Evolutionary conservation across 2,329 filamentous ascomycete genomes (phyloP).

Genomic region (Balansia obtecta): DNA sequence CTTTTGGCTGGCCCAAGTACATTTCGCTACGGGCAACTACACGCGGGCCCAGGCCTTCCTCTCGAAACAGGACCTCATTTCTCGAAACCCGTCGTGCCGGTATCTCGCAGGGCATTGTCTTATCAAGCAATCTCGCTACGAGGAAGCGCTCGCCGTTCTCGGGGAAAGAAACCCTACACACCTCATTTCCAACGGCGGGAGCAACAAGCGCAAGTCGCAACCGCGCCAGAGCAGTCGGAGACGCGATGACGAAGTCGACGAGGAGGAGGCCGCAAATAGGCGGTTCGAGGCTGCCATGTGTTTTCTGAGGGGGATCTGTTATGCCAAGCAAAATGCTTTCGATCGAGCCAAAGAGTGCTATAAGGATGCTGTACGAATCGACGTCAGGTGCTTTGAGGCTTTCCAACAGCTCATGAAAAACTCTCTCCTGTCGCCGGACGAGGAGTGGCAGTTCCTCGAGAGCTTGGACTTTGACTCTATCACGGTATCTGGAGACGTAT

Average conservation of each 20-base stretch:
- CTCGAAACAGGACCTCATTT: constrained; percentile 68
- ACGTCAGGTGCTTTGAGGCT: constrained; percentile 95
- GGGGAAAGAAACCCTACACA: constrained; percentile 92
- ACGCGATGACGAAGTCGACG: constrained; percentile 26
- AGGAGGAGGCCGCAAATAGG: constrained; percentile 62
- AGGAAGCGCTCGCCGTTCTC: constrained; percentile 74
- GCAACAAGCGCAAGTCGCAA: constrained; percentile 26
- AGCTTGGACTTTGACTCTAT: constrained; percentile 85
- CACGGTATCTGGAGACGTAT: constrained; percentile 48
- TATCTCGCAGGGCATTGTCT: constrained; percentile 92
- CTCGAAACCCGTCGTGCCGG: constrained; percentile 72
- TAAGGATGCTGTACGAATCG: constrained; percentile 91
- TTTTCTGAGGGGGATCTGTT: constrained; percentile 85
- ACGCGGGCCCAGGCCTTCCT: constrained; percentile 82
- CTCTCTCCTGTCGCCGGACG: constrained; percentile 74
- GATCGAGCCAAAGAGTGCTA: constrained; percentile 97
- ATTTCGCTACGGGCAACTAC: constrained; percentile 92
- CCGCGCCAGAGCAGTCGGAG: constrained; percentile 20
- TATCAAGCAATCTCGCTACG: constrained; percentile 81
- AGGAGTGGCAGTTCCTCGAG: constrained; percentile 82
- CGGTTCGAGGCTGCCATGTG: constrained; percentile 96
- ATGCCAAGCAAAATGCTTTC: constrained; percentile 93
- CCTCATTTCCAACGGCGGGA: constrained; percentile 50
- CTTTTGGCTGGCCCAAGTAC: constrained; percentile 95
- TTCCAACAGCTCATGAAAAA: constrained; percentile 98